These are phyloP conservation scores for Saccharomycopsis babjevae DNA, from an alignment of 805 yeast genomes.

Conservation along the genomic window DNA sequence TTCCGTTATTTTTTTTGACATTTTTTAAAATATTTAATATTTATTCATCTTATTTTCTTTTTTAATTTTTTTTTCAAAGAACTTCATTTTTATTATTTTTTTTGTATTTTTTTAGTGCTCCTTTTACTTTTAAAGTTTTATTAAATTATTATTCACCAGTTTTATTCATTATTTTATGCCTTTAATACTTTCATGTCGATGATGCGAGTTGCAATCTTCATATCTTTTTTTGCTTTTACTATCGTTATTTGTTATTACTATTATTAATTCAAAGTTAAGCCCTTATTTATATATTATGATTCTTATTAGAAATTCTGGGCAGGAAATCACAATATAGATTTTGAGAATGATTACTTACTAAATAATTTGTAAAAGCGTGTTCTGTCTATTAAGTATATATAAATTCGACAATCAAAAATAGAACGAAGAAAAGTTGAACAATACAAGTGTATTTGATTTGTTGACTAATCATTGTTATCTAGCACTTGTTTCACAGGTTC, in stretches of 20 bases:
- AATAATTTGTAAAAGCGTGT: neutral
- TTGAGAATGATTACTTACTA: neutral
- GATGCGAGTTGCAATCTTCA: neutral
- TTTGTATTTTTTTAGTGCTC: neutral
- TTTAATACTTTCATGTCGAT: neutral
- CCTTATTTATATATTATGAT: too few relatives aligned
- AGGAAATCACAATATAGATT: neutral
- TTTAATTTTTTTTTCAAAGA: neutral
- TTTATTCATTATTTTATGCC: neutral
- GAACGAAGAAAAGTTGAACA: neutral
- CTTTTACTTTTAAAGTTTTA: neutral
- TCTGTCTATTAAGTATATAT: neutral
- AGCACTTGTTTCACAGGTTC: constrained; percentile 90
- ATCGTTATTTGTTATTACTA: neutral
- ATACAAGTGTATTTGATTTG: neutral
- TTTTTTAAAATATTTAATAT: neutral
- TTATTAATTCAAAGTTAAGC: too few relatives aligned
- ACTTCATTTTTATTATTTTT: neutral
- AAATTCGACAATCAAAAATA: neutral
- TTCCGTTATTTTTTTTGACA: neutral
- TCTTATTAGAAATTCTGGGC: too few relatives aligned
- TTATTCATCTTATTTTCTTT: neutral
- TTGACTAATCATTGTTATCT: constrained; percentile 5
- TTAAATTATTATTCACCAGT: neutral
- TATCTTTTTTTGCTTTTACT: neutral